A percentile compares a stretch with the other conserved stretches of the same genome.
phyloP scores from a whole-genome alignment of 352 stramenopile genomes.

The Phytophthora constricta region DNA sequence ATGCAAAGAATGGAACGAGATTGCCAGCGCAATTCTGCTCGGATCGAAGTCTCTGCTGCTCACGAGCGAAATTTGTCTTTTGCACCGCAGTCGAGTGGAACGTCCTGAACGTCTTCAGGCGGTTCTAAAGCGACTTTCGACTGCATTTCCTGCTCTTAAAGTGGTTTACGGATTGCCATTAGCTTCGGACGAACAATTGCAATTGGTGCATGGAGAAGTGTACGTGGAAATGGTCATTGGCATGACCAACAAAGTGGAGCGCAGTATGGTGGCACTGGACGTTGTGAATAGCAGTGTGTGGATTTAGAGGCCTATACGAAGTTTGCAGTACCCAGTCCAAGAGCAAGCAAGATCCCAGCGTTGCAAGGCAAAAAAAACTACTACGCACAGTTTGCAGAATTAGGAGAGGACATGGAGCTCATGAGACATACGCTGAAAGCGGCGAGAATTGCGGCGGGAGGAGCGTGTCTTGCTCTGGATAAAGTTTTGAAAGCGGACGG shows the following conservation, averaged over 20 bases:
- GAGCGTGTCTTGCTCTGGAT: conserved; percentile 81
- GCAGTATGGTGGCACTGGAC: conserved; percentile 60
- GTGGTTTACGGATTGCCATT: conserved; percentile 31
- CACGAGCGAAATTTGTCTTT: conserved; percentile 56
- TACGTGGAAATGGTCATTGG: conserved; percentile 63
- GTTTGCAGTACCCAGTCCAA: conserved; percentile 15
- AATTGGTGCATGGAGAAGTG: conserved; percentile 59
- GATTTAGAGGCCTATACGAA: conserved; percentile 10
- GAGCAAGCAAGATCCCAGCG: conserved; percentile 22
- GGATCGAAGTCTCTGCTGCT: conserved; percentile 48
- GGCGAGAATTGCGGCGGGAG: conserved; percentile 71
- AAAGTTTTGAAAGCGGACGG: conserved; percentile 34
- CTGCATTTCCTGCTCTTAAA: conserved; percentile 41
- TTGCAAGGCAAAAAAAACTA: conserved; percentile 50
- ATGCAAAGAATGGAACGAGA: conserved; percentile 36
- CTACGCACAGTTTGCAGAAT: conserved; percentile 70
- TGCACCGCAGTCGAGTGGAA: conserved; percentile 48
- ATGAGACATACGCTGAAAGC: conserved; percentile 75
- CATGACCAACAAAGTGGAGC: conserved; percentile 63
- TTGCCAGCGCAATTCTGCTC: conserved; percentile 35
- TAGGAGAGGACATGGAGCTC: conserved; percentile 72
- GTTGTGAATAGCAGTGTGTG: conserved; percentile 3
- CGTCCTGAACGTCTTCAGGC: conserved; percentile 59
- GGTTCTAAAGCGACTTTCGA: conserved; percentile 43
- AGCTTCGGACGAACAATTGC: conserved; percentile 58